Percentiles rank a stretch among this genome's conserved stretches.
phyloP scores from a whole-genome alignment of 352 stramenopile genomes.

The Pythium guiyangense region DNA sequence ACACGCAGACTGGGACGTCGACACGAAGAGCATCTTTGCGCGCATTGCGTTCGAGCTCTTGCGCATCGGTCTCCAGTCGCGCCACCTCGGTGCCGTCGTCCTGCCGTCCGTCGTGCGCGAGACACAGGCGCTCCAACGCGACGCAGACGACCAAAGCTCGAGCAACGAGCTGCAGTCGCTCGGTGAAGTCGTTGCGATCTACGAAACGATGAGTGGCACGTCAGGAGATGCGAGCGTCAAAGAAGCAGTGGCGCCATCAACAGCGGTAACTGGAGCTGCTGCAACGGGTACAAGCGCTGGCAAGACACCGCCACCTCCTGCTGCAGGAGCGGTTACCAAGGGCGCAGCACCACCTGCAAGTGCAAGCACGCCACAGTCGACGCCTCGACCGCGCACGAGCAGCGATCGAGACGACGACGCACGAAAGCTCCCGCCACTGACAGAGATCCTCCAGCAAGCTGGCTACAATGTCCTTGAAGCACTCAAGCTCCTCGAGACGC shows the following conservation, averaged over 20 bases:
- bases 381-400: conserved; percentile 1
- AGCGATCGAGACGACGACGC: not conserved
- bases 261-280: not conserved
- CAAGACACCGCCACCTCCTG: not conserved
- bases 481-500: conserved; percentile 22
- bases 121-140: not conserved
- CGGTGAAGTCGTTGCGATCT: conserved; percentile 5
- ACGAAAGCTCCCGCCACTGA: conserved; percentile 22
- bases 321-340: not conserved
- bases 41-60: conserved; percentile 64
- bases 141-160: not conserved
- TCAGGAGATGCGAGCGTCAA: not conserved
- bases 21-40: conserved; percentile 43
- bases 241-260: too few relatives aligned
- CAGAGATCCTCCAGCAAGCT: conserved; percentile 30
- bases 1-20: conserved; percentile 28
- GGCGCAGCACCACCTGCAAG: not conserved
- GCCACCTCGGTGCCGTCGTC: conserved; percentile 14
- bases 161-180: conserved; percentile 12
- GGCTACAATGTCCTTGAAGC: conserved; percentile 26
- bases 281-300: not conserved
- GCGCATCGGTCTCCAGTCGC: conserved; percentile 26
- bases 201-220: conserved; percentile 1
- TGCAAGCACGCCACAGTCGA: conserved; percentile 9
- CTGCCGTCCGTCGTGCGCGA: conserved; percentile 19